Evolutionary conservation across 2,329 filamentous ascomycete species (phyloP).

Genomic region (Penicillium sp.): DNA sequence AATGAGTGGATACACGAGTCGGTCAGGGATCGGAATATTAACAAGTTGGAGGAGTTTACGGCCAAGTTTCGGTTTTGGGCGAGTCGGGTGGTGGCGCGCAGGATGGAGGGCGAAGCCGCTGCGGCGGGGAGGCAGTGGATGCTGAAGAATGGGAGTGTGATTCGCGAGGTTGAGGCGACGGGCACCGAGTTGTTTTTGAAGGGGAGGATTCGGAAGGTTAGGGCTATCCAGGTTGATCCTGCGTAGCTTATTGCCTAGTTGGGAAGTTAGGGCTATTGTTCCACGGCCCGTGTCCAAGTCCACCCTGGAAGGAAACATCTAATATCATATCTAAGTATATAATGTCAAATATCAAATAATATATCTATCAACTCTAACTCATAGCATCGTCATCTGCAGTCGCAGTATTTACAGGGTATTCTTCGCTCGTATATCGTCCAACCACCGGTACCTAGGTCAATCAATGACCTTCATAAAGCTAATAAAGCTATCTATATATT

Average conservation of each 20-base stretch:
- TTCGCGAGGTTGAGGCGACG: slow-evolving; percentile 4
- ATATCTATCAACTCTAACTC: too few species aligned
- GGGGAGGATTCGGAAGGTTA: slow-evolving; percentile 12
- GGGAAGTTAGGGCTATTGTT: too few species aligned
- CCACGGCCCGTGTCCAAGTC: too few species aligned
- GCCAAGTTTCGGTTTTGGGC: slow-evolving; percentile 33
- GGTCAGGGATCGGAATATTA: slow-evolving; percentile 6
- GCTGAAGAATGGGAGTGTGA: slow-evolving; percentile 6
- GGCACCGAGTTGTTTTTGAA: slow-evolving; percentile 15
- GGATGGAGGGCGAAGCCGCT: not conserved
- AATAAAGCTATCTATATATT: not conserved
- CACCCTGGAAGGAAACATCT: too few species aligned
- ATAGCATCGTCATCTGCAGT: not conserved
- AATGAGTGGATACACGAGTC: slow-evolving; percentile 16
- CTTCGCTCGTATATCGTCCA: not conserved
- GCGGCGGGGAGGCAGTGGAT: not conserved
- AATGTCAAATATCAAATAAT: too few species aligned
- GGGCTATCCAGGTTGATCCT: slow-evolving; percentile 14
- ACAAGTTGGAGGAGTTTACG: not conserved
- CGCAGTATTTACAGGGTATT: slow-evolving; percentile 7
- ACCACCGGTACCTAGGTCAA: too few species aligned
- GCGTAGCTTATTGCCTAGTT: not conserved
- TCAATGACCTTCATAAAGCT: not conserved
- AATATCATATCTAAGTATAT: too few species aligned
- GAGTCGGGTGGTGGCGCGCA: slow-evolving; percentile 2